These are phyloP conservation scores for Prunus mume DNA, from an alignment of 306 rosid genomes.

Conservation along the genomic window DNA sequence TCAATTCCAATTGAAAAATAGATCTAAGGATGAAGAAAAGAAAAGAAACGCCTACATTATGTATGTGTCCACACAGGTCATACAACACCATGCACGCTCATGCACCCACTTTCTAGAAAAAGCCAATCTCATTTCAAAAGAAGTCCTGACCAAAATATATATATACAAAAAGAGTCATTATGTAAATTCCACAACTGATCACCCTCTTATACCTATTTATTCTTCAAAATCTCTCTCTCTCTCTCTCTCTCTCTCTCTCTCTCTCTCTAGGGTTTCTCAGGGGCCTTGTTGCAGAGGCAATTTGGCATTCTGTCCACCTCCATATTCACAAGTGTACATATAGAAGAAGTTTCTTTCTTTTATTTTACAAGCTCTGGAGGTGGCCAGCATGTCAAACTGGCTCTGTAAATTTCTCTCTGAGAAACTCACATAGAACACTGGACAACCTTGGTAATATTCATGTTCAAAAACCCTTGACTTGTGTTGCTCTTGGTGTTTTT, in stretches of 20 bases:
- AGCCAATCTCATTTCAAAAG: slow-evolving; percentile 28
- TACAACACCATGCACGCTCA: slow-evolving; percentile 60
- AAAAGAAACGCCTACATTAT: slow-evolving; percentile 8
- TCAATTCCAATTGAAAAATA: not conserved
- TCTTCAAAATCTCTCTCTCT: not conserved
- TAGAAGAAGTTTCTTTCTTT: no score
- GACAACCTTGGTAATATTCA: no score
- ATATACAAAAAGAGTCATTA: no score
- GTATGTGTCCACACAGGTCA: slow-evolving; percentile 21
- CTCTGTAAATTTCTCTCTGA: slow-evolving; percentile 57
- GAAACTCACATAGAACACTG: slow-evolving; percentile 27
- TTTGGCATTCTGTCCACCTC: slow-evolving; percentile 96
- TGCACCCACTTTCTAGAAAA: slow-evolving; percentile 44
- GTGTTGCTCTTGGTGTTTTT: not conserved
- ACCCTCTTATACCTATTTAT: not conserved
- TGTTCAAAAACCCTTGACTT: no score
- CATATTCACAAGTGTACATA: not conserved
- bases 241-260: slow-evolving; percentile 22
- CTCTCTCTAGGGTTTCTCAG: slow-evolving; percentile 62
- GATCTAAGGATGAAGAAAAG: not conserved
- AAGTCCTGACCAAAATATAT: no score
- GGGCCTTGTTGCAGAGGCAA: slow-evolving; percentile 54
- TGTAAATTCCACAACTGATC: no score
- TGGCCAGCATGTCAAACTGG: slow-evolving; percentile 55
- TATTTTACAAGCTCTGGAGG: slow-evolving; percentile 38